Conservation (phyloP, 495 filamentous ascomycete genomes). For the Trichoderma virens region DNA sequence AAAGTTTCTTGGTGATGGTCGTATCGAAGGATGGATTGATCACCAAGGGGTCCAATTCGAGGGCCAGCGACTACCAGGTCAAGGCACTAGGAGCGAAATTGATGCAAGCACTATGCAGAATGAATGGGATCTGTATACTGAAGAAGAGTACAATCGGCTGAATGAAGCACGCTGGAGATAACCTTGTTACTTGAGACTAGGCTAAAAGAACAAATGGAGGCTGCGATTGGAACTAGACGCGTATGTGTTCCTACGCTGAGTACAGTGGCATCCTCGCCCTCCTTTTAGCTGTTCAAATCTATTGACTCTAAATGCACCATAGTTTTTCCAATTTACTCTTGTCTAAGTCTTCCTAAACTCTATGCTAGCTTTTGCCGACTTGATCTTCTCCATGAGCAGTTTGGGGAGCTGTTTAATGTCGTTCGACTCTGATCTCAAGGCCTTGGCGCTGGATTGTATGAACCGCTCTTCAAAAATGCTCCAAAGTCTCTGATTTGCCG, state of each 20-base stretch:
- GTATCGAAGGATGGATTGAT: slow-evolving; percentile 20
- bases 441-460: background rate
- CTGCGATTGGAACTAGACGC: too few species aligned
- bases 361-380: background rate
- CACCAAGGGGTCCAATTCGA: slow-evolving; percentile 18
- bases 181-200: too few species aligned
- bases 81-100: slow-evolving; percentile 27
- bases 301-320: too few species aligned
- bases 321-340: background rate
- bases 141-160: background rate
- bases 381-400: background rate
- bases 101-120: slow-evolving; percentile 18
- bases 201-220: too few species aligned
- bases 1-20: slow-evolving; percentile 24
- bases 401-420: background rate
- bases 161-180: background rate
- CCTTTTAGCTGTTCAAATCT: too few species aligned
- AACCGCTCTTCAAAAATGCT: background rate
- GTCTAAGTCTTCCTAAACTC: too few species aligned
- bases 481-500: background rate
- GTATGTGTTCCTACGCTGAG: too few species aligned
- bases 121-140: slow-evolving; percentile 18
- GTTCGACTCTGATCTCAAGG: background rate
- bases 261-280: too few species aligned
- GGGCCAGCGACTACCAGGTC: slow-evolving; percentile 14